Base-by-base conservation (phyloP, 768 basidiomycete genomes). In the Tricholoma furcatifolium region DNA sequence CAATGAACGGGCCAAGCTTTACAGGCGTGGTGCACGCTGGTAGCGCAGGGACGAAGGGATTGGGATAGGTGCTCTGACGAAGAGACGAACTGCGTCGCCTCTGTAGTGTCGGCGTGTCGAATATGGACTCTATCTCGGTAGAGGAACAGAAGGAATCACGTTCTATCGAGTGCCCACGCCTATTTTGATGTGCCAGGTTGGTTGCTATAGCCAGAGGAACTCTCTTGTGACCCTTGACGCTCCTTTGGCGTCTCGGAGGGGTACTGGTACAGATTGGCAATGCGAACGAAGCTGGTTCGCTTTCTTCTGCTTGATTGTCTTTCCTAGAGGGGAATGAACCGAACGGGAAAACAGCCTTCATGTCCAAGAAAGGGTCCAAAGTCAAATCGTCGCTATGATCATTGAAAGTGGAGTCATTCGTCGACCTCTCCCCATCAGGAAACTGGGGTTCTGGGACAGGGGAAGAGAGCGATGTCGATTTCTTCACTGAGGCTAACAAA, bases 181-280 rank as follows among this genome's bases (percentile, higher is more conserved):
- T 18, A 14, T 24, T 27, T 9, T 57, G 40, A 34, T 53, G 47
- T 12, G 27, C 35, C 3, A 54, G 50, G 23, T 56, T 58, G 51
- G 52, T 56, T 34, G 59, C 57, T 10, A 47, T 54, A 20, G 43
- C 47, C 11, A 60, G 39, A 10, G 44, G 24, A 43, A 51, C 47
- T 43, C 62, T 51, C 39, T 45, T 57, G 44, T 63, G 57, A 17
- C 52, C 55, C 20, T 55, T 56, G 7, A 47, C 50, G 9, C 36
- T 46, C 39, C 23, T 47, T 35, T 42, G 43, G 41, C 46, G 42
- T 21, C 48, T 47, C 32, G 47, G 47, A 24, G 59, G 57, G 1
- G 52, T 58, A 32, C 53, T 56, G 7, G 56, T 54, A 34, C 47
- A 54, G 10, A 56, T 32, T 15, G 61, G 57, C 43, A 49, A 40